Conservation (phyloP, 805 yeast species). For the Osmozyma mogii region DNA sequence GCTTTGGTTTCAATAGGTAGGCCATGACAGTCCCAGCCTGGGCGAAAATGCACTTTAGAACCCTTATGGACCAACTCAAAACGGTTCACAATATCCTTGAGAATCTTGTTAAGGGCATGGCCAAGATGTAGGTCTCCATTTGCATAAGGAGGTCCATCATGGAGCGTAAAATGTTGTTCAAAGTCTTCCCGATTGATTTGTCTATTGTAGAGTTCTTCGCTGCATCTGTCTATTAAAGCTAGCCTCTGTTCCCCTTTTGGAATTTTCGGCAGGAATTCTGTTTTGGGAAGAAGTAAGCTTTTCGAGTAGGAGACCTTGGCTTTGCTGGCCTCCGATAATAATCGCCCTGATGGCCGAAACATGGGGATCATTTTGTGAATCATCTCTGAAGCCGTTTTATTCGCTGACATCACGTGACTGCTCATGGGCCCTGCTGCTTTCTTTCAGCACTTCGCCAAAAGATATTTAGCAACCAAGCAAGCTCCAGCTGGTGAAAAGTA, state of each 20-base stretch:
- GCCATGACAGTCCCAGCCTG: conserved; percentile 99
- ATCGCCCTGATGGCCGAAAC: conserved; percentile 2
- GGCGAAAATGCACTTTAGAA: conserved; percentile 59
- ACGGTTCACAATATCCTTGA: conserved; percentile 80
- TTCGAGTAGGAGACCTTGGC: conserved; percentile 29
- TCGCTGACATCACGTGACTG: conserved; percentile 8
- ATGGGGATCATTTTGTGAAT: conserved; percentile 1
- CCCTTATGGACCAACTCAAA: conserved; percentile 53
- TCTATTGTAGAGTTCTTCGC: conserved; percentile 58
- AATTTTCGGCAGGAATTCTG: conserved; percentile 45
- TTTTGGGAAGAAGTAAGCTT: conserved; percentile 58
- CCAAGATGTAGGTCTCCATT: conserved; percentile 90
- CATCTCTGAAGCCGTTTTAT: not conserved
- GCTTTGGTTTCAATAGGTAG: conserved; percentile 92
- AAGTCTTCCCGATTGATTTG: conserved; percentile 25
- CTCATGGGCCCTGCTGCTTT: conserved; percentile 1
- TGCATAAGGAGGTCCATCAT: conserved; percentile 99
- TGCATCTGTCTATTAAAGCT: conserved; percentile 39
- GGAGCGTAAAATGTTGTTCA: conserved; percentile 51
- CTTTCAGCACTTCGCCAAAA: not conserved
- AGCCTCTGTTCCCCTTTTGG: conserved; percentile 40
- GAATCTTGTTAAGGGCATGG: conserved; percentile 83
- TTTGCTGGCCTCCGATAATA: conserved; percentile 1
- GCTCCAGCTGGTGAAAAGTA: not conserved
- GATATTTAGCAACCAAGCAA: conserved; percentile 1